Conservation (phyloP, 2,329 filamentous ascomycete species). For the Ramularia collo-cygni region DNA sequence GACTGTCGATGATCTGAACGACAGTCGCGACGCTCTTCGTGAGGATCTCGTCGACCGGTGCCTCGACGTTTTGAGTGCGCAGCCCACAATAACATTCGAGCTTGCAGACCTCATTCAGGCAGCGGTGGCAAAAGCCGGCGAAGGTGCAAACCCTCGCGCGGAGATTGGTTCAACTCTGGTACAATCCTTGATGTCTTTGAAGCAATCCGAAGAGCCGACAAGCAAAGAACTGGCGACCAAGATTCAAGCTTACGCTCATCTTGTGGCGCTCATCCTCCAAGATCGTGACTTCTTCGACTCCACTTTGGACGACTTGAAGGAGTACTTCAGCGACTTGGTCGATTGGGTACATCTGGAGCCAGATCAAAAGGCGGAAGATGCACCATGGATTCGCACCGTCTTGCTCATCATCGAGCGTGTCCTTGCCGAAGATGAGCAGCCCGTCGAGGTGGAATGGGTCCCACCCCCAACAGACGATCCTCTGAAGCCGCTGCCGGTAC, state of each 20-base stretch:
- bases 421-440: slow-evolving; percentile 81
- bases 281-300: slow-evolving; percentile 73
- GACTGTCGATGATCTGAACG: slow-evolving; percentile 73
- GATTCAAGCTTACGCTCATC: slow-evolving; percentile 84
- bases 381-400: slow-evolving; percentile 87
- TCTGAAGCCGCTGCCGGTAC: slow-evolving; percentile 40
- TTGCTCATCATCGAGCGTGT: slow-evolving; percentile 84
- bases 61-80: slow-evolving; percentile 80
- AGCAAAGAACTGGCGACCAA: slow-evolving; percentile 54
- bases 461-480: slow-evolving; percentile 39
- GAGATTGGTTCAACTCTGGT: slow-evolving; percentile 79
- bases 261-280: slow-evolving; percentile 81
- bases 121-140: slow-evolving; percentile 57
- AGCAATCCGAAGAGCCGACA: slow-evolving; percentile 42
- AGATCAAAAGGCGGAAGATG: slow-evolving; percentile 64
- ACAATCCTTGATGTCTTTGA: slow-evolving; percentile 67
- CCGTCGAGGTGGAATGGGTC: slow-evolving; percentile 64
- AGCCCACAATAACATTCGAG: slow-evolving; percentile 84
- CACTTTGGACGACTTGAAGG: slow-evolving; percentile 66
- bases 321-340: slow-evolving; percentile 69
- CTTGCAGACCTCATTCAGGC: slow-evolving; percentile 78
- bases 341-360: slow-evolving; percentile 67
- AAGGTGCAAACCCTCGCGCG: slow-evolving; percentile 53
- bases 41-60: slow-evolving; percentile 79
- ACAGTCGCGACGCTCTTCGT: slow-evolving; percentile 64